Base-by-base conservation (phyloP, 148 eudicot species). In the Pharnaceum exiguum region DNA sequence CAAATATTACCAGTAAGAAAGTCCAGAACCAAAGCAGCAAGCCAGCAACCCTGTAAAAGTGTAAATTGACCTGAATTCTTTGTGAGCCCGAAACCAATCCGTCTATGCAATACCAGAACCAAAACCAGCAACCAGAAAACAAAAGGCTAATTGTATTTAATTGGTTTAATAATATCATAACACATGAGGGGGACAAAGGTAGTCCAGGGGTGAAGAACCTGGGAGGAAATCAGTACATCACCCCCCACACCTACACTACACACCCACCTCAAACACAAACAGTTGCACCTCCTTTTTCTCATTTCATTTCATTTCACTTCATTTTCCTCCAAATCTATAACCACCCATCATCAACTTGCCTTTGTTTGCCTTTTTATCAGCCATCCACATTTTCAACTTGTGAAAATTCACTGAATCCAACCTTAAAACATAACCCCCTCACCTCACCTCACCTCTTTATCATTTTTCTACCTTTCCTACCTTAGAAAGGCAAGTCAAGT, bases 201-300 rank as follows among this genome's bases (percentile, higher is more conserved):
- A 27, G 66, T 37, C 67, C 21, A 63, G 67, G 67, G 67, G 67
- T 51, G 67, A 52, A 63, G 67, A 63, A 63, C 67, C 67, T 63
- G 43, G 29, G 43, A 29, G 44, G 22, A 63, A 59, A 63, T 53
- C 45, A 33, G n/a, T n/a, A n/a, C n/a, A n/a, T n/a, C n/a, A n/a
- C n/a, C 52, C 57, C 30, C 32, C 30, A 24, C 26, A 23, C 46
- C 4, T 26, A 2, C 3, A 24, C 30, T 7, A 8, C 28, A 26
- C 4, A 2, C 19, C 7, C 21, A 17, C 22, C 43, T 28, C 49
- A 48, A 23, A 32, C n/a, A n/a, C n/a, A n/a, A n/a, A n/a, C n/a
- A n/a, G n/a, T n/a, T n/a, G n/a, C n/a, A n/a, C n/a, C n/a, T n/a
- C n/a, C n/a, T n/a, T n/a, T n/a, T n/a, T n/a, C n/a, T n/a, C n/a